Base-by-base conservation (phyloP, 495 filamentous ascomycete species). In the Ascodesmis nigricans region DNA sequence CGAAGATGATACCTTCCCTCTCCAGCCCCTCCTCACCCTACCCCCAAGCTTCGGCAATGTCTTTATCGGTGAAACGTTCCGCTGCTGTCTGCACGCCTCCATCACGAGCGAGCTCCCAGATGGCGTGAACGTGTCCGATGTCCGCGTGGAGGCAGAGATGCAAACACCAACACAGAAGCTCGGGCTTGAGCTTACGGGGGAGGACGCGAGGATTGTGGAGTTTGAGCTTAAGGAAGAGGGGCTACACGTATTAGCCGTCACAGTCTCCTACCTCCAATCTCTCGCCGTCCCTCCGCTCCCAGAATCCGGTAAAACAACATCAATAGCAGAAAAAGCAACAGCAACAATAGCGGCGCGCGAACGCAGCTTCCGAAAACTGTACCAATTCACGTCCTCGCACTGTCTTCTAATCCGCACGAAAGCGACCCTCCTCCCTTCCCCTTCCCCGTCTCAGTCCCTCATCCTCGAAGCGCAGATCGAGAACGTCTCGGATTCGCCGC, bases 191-290 rank as follows among this genome's bases (percentile, higher is more conserved):
- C 58, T 76, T 3, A 42, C 33, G n/a, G 55, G 55, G 17, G 49
- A 40, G n/a, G 40, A 31, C 29, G 83, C 92, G 52, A 73, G 68
- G 41, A 79, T 91, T 26, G 67, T 93, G 3, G 62, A 67, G 23
- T 84, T 82, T 54, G 77, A 91, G 49, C 62, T 97, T 13, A 80
- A 81, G 43, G 87, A 95, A 50, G 84, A 93, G 53, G 87, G 90
- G 3, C 78, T 72, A 42, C 84, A 97, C 53, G 74, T 91, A 9
- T 61, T 97, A 3, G 80, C 76, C n/a, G 87, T 95, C 23, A 95
- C 79, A 33, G 73, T 97, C 21, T 81, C 74, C 31, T 97, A 97
- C 55, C 80, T 73, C 21, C 70, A 75, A 49, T 71, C 63, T 7
- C 39, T 53, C 24, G 24, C 24, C 24, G 1, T 29, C 35, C 15